These are phyloP conservation scores for Solanum microdontum DNA, from an alignment of 257 asterid species.

Conservation along the genomic window DNA sequence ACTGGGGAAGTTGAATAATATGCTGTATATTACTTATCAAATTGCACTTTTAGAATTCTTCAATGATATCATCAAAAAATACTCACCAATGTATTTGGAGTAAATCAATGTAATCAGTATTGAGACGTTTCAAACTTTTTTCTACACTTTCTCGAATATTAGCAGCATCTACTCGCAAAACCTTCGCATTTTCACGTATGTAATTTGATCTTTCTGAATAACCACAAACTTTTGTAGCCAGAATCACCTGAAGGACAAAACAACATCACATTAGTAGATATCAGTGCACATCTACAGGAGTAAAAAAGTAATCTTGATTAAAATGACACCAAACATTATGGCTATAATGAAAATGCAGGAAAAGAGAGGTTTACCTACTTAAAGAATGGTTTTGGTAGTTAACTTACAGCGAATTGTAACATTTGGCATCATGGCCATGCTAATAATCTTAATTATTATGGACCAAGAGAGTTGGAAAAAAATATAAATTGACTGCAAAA, in stretches of 20 bases:
- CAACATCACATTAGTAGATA: not conserved
- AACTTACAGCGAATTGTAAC: not conserved
- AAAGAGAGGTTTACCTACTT: not conserved
- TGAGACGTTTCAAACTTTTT: constrained; percentile 83
- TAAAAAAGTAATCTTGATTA: not conserved
- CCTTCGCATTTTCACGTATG: constrained; percentile 51
- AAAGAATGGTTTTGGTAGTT: not conserved
- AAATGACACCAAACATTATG: not conserved
- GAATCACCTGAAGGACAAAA: constrained; percentile 36
- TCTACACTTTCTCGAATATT: constrained; percentile 87
- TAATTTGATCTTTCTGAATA: constrained; percentile 51
- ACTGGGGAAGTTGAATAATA: not conserved
- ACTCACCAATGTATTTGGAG: constrained; percentile 94
- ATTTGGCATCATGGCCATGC: not conserved
- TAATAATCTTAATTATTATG: not conserved
- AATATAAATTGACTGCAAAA: not conserved
- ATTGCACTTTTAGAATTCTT: not conserved
- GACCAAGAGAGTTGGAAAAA: not conserved
- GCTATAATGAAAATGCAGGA: not conserved
- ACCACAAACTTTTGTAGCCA: constrained; percentile 95
- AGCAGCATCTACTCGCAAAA: constrained; percentile 81
- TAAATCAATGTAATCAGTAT: constrained; percentile 85
- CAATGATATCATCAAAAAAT: not conserved
- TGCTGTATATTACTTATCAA: not conserved
- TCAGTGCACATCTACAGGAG: not conserved